Conservation (phyloP, 2,329 filamentous ascomycete species). For the Microcyclospora tardicrescens region DNA sequence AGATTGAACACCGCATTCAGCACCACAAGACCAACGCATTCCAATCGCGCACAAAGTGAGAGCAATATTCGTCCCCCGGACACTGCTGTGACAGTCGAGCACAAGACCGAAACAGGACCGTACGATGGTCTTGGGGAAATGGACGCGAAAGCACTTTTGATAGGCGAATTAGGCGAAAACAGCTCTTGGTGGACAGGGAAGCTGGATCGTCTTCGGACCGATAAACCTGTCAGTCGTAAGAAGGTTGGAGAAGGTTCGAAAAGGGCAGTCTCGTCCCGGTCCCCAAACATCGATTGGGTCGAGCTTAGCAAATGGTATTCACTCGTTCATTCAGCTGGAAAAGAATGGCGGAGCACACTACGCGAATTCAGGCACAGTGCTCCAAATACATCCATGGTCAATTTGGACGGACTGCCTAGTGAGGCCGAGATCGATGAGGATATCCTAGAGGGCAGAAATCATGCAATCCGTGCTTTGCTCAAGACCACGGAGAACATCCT, state of each 20-base stretch:
- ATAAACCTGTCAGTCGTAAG: slow-evolving; percentile 18
- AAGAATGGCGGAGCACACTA: slow-evolving; percentile 51
- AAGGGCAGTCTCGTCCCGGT: slow-evolving; percentile 42
- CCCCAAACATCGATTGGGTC: slow-evolving; percentile 62
- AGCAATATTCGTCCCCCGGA: slow-evolving; percentile 23
- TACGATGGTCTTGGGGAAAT: slow-evolving; percentile 43
- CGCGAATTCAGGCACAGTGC: slow-evolving; percentile 22
- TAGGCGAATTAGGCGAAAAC: slow-evolving; percentile 69
- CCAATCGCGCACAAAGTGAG: slow-evolving; percentile 31
- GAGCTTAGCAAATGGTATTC: slow-evolving; percentile 63
- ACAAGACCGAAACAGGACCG: slow-evolving; percentile 18
- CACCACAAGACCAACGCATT: slow-evolving; percentile 32
- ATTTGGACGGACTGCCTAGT: slow-evolving; percentile 34
- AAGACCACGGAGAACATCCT: slow-evolving; percentile 69
- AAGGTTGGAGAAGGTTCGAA: slow-evolving; percentile 15
- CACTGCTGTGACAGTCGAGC: not conserved
- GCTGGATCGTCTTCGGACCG: slow-evolving; percentile 19
- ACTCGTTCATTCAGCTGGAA: slow-evolving; percentile 53
- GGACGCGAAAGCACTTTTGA: slow-evolving; percentile 60
- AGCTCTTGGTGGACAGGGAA: slow-evolving; percentile 69
- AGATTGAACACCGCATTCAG: slow-evolving; percentile 68
- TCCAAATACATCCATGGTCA: slow-evolving; percentile 21
- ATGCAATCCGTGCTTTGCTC: slow-evolving; percentile 56
- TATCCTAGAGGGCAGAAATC: slow-evolving; percentile 50
- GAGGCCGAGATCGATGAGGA: slow-evolving; percentile 37